Percentiles rank a stretch among this genome's conserved stretches.
Evolutionary conservation across 257 asterid species (phyloP).

Genomic region (Solanum paucissectum): DNA sequence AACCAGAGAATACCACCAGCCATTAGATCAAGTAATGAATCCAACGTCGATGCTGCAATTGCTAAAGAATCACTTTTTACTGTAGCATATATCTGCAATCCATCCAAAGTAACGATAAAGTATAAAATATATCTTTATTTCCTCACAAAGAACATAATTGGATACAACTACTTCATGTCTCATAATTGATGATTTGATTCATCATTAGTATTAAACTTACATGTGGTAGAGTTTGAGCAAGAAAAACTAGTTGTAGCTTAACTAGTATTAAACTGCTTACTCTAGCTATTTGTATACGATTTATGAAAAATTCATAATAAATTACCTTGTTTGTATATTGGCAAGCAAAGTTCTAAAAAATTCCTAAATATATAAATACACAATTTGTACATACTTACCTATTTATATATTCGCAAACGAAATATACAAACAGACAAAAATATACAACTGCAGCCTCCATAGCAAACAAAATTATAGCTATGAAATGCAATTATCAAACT

Average conservation of each 20-base stretch:
- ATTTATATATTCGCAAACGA: no score
- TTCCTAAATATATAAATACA: no score
- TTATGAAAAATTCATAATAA: not conserved
- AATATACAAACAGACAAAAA: no score
- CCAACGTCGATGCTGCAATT: slow-evolving; percentile 62
- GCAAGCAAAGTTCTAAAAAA: not conserved
- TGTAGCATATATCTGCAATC: slow-evolving; percentile 44
- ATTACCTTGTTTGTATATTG: not conserved
- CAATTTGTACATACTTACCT: not conserved
- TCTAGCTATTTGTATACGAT: not conserved
- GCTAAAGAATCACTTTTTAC: slow-evolving; percentile 61
- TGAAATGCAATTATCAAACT: not conserved
- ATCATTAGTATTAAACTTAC: not conserved
- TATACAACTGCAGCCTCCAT: not conserved
- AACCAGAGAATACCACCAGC: slow-evolving; percentile 69
- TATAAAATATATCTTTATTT: not conserved
- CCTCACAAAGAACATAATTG: not conserved
- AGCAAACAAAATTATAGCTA: no score
- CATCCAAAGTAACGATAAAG: not conserved
- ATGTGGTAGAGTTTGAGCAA: not conserved
- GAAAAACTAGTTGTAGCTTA: not conserved
- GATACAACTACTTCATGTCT: not conserved
- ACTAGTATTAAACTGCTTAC: not conserved
- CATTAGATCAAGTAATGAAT: slow-evolving; percentile 64
- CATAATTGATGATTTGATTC: not conserved